These are phyloP conservation scores for Fusarium virguliforme DNA, from an alignment of 2,329 filamentous ascomycete species.

Conservation along the genomic window DNA sequence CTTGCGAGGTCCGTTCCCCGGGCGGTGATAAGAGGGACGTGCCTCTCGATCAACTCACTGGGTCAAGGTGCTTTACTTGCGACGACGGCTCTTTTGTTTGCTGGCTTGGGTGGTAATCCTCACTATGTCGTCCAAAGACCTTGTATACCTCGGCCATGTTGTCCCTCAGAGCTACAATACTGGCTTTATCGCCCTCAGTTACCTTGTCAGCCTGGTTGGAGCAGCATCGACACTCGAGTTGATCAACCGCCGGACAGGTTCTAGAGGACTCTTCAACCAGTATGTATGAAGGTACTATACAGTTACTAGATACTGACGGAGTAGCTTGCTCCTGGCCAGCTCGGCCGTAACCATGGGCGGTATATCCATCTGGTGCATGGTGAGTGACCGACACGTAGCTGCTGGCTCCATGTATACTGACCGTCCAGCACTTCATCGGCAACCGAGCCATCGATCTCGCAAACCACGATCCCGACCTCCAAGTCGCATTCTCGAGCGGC, in stretches of 20 bases:
- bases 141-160: constrained; percentile 62
- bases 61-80: neutral
- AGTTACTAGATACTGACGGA: neutral
- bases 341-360: constrained; percentile 81
- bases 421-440: constrained; percentile 71
- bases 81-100: neutral
- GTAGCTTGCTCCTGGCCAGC: constrained; percentile 73
- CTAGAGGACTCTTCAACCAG: constrained; percentile 78
- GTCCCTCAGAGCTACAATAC: constrained; percentile 67
- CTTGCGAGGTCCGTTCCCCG: neutral
- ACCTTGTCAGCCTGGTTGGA: constrained; percentile 82
- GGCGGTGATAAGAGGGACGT: constrained; percentile 1
- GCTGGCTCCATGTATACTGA: neutral
- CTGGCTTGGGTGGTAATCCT: neutral
- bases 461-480: constrained; percentile 72
- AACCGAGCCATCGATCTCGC: constrained; percentile 84
- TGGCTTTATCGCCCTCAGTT: constrained; percentile 79
- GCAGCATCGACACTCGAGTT: constrained; percentile 85
- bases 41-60: neutral
- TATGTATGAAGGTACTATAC: constrained; percentile 56
- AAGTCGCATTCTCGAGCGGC: constrained; percentile 80
- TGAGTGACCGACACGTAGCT: constrained; percentile 49
- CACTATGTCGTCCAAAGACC: constrained; percentile 43
- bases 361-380: constrained; percentile 81
- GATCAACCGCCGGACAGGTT: constrained; percentile 81